Evolutionary conservation across 306 rosid species (phyloP).

Genomic region (Cucumis hystrix): DNA sequence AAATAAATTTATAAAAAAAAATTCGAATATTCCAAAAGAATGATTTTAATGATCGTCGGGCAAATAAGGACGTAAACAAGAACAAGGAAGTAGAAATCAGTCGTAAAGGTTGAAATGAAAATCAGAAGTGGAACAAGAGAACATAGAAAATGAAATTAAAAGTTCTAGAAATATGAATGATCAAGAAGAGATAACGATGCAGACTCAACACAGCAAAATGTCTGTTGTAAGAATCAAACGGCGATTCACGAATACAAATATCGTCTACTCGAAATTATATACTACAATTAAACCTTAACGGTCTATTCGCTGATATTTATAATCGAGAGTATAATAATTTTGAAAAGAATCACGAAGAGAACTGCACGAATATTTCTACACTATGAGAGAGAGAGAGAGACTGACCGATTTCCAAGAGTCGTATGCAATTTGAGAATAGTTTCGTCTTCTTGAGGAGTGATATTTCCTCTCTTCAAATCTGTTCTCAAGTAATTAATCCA

Average conservation of each 20-base stretch:
- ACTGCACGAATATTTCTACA: neutral
- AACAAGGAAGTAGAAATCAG: neutral
- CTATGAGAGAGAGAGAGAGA: neutral
- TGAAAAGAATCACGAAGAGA: neutral
- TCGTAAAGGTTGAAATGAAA: neutral
- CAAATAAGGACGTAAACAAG: neutral
- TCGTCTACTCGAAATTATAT: neutral
- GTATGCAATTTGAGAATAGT: constrained; percentile 65
- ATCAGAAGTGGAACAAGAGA: neutral
- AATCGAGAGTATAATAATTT: neutral
- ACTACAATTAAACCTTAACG: neutral
- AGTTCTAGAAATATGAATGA: neutral
- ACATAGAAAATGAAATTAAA: neutral
- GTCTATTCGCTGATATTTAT: neutral
- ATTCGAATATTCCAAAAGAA: neutral
- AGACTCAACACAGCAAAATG: neutral
- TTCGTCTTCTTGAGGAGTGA: constrained; percentile 70
- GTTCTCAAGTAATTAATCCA: constrained; percentile 81
- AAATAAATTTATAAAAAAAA: neutral
- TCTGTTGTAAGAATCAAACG: neutral
- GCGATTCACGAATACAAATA: neutral
- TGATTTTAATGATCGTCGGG: neutral
- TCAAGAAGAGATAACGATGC: neutral
- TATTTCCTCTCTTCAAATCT: constrained; percentile 84
- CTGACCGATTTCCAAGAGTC: constrained; percentile 65